A percentile compares a stretch with the other conserved stretches of the same genome.
Conservation (phyloP, 805 yeast species). For the Candida sithepensis region DNA sequence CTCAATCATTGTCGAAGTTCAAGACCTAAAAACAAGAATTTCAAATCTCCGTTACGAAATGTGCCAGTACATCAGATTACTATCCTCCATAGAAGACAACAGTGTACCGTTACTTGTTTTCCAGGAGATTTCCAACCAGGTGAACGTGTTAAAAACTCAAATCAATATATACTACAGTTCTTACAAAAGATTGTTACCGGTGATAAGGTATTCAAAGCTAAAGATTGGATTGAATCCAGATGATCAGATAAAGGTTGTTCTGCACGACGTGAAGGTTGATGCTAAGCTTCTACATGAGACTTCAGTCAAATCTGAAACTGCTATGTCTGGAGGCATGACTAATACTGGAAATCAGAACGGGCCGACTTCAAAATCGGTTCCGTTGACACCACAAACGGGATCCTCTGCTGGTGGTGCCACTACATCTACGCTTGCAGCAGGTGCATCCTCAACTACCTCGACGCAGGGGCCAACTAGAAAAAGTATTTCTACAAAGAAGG, state of each 20-base stretch:
- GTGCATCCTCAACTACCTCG: not conserved
- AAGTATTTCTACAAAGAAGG: constrained; percentile 5
- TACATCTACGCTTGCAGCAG: not conserved
- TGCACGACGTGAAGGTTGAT: constrained; percentile 25
- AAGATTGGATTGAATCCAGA: constrained; percentile 50
- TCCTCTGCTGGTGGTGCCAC: constrained; percentile 1
- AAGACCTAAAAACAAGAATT: constrained; percentile 28
- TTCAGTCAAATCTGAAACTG: constrained; percentile 2
- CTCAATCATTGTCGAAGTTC: constrained; percentile 34
- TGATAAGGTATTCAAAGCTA: constrained; percentile 47
- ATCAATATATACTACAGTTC: constrained; percentile 41
- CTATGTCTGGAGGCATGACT: not conserved
- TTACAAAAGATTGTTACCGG: constrained; percentile 45
- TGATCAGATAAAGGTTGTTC: constrained; percentile 31
- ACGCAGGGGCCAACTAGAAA: not conserved
- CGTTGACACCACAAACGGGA: not conserved
- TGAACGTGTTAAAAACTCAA: constrained; percentile 33
- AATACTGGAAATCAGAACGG: not conserved
- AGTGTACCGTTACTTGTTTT: constrained; percentile 41
- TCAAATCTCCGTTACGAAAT: constrained; percentile 37
- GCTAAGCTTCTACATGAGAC: constrained; percentile 11
- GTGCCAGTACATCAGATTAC: constrained; percentile 32
- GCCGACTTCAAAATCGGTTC: not conserved
- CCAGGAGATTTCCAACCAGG: constrained; percentile 34
- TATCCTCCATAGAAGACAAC: constrained; percentile 42